phyloP scores from a whole-genome alignment of 164 flowering plant genomes.

The Chimonanthus salicifolius region DNA sequence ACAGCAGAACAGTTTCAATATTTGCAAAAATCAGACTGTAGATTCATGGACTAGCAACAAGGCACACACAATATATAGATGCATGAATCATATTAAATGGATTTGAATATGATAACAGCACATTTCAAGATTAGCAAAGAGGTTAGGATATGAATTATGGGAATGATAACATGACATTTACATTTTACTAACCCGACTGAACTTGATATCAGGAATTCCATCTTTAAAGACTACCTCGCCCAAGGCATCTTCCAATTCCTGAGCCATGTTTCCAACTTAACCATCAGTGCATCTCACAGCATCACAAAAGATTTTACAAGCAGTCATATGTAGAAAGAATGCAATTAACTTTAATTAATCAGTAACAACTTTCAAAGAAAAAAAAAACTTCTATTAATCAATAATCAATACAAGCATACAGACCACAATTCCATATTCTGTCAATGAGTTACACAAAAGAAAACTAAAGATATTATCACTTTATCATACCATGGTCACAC shows the following conservation, averaged over 20 bases:
- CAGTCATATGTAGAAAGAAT: neutral
- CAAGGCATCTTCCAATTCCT: conserved; percentile 85
- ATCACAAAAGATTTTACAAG: neutral
- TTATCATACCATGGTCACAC: conserved; percentile 67
- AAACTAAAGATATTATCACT: neutral
- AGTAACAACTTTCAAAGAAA: too few relatives aligned
- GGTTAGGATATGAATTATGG: neutral
- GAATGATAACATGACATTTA: neutral
- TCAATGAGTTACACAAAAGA: neutral
- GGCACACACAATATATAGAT: neutral
- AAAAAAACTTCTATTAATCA: too few relatives aligned
- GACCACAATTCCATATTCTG: too few relatives aligned
- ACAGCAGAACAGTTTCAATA: too few relatives aligned
- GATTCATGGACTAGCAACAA: neutral
- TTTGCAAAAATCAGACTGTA: too few relatives aligned
- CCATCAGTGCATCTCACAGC: neutral
- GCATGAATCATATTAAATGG: neutral
- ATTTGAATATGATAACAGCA: neutral
- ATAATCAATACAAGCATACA: too few relatives aligned
- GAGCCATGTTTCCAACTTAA: conserved; percentile 17
- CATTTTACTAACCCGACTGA: conserved; percentile 64
- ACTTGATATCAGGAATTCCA: conserved; percentile 93
- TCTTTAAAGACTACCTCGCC: conserved; percentile 70
- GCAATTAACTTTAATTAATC: too few relatives aligned
- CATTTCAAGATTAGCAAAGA: neutral